phyloP scores from a whole-genome alignment of 169 alveolate species.

The Cystoisospora suis region DNA sequence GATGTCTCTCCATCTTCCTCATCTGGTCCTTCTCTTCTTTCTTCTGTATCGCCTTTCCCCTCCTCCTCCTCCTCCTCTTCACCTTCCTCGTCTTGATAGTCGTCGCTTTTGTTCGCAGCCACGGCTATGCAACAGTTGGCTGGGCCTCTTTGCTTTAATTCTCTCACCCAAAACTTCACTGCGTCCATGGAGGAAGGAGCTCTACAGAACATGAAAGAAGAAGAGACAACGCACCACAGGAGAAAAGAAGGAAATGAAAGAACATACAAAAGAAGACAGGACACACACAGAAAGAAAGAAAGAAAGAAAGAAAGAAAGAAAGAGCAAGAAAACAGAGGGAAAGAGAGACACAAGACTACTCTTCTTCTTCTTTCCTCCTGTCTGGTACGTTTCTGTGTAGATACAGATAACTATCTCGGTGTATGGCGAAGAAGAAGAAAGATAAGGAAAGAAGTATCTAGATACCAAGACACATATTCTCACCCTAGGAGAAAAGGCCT shows the following conservation, averaged over 20 bases:
- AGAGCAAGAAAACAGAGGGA: neutral
- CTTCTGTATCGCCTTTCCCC: neutral
- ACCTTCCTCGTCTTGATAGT: neutral
- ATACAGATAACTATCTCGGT: no score
- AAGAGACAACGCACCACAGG: neutral
- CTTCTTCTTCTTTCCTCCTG: no score
- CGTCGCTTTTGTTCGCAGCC: conserved; percentile 79
- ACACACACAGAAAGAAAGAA: neutral
- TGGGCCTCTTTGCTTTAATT: conserved; percentile 76
- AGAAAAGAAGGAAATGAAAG: neutral
- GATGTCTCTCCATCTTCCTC: neutral
- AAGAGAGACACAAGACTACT: neutral
- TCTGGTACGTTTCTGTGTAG: no score
- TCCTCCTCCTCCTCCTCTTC: neutral
- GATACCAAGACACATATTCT: no score
- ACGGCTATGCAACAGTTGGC: conserved; percentile 74
- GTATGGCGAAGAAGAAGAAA: no score
- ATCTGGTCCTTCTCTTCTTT: neutral
- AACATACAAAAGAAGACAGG: neutral
- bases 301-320: neutral
- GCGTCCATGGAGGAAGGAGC: conserved; percentile 72
- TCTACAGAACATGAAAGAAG: conserved; percentile 27
- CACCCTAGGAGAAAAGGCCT: no score
- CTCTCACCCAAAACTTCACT: conserved; percentile 75
- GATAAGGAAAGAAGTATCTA: no score